Evolutionary conservation across 2,329 filamentous ascomycete genomes (phyloP), one percentile per base, ranked within the genome.

Genomic region (Aspergillus tamarii): DNA sequence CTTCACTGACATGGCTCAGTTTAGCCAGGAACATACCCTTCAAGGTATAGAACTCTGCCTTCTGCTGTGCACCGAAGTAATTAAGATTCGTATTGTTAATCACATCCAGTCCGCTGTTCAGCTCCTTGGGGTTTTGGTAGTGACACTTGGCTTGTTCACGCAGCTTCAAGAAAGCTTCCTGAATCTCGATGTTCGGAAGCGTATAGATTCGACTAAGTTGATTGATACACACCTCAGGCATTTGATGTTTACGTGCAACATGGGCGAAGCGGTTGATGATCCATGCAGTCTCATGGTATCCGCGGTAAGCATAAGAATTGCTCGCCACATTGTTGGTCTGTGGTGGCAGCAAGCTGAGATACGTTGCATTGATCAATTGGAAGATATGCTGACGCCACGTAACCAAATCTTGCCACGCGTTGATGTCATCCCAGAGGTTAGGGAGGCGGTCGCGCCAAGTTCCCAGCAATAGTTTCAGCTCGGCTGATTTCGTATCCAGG

Each of bases 81-180:
- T 96, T 97, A 62, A 99, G 87, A 72, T 99, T 99, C 41, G 95
- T 99, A 72, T 99, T 99, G 80, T 99, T 99, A 77, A 99, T 99
- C 3, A 99, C 95, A 74, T 99, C 95, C 68, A 99, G 78, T 1
- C 95, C 95, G 74, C 89, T 97, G 59, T 89, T 94, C 60, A 99
- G 87, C 79, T 99, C 95, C 43, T 92, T 90, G 0, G 91, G 89
- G 73, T 98, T 98, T 80, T 98, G 94, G 77, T 98, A 99, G 76
- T 99, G 95, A 70, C 95, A 99, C 77, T 97, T 97, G 50, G 95
- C 95, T 79, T 99, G 95, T 80, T 99, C 96, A n/a, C 96, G 86
- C 59, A 99, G 81, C 81, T 99, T 99, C 66, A 99, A 82, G 84
- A 99, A 99, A 0, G 95, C 95, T 77, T 99, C 95, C 75, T 99